Conservation (phyloP, 2,329 filamentous ascomycete species). For the Podosphaera xanthii region DNA sequence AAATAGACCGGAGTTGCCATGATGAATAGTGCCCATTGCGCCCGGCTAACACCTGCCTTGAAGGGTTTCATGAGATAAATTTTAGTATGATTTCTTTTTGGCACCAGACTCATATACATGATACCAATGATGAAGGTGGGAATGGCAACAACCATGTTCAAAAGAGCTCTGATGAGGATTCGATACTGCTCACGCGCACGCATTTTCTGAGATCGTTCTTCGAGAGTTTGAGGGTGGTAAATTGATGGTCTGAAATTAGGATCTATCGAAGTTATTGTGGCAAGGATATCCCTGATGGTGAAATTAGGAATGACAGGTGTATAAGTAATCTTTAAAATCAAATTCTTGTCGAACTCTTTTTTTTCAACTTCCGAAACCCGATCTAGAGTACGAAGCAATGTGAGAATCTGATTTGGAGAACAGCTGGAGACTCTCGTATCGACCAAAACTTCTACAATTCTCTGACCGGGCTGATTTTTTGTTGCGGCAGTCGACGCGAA, state of each 20-base stretch:
- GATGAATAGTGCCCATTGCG: conserved; percentile 59
- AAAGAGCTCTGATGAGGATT: conserved; percentile 44
- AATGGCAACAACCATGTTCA: conserved; percentile 48
- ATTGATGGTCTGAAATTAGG: conserved; percentile 42
- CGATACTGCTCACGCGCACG: conserved; percentile 14
- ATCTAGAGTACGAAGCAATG: conserved; percentile 20
- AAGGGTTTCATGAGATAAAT: conserved; percentile 29
- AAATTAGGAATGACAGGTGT: conserved; percentile 41
- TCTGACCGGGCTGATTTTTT: conserved; percentile 3
- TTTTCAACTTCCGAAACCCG: conserved; percentile 16
- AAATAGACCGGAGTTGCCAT: conserved; percentile 75
- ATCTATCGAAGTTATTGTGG: conserved; percentile 42
- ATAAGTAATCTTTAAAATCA: conserved; percentile 51
- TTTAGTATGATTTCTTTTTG: conserved; percentile 31
- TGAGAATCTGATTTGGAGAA: conserved; percentile 37
- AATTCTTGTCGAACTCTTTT: conserved; percentile 32
- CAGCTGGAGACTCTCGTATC: conserved; percentile 55
- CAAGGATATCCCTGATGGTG: conserved; percentile 54
- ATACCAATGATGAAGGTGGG: conserved; percentile 76
- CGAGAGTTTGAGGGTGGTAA: conserved; percentile 60
- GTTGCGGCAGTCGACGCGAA: conserved; percentile 9
- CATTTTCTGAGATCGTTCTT: conserved; percentile 17
- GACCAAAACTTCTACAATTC: conserved; percentile 41
- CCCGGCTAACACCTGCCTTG: conserved; percentile 49
- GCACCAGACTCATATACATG: conserved; percentile 69